phyloP scores from a whole-genome alignment of 2,329 filamentous ascomycete species.

The Escovopsis sp. region DNA sequence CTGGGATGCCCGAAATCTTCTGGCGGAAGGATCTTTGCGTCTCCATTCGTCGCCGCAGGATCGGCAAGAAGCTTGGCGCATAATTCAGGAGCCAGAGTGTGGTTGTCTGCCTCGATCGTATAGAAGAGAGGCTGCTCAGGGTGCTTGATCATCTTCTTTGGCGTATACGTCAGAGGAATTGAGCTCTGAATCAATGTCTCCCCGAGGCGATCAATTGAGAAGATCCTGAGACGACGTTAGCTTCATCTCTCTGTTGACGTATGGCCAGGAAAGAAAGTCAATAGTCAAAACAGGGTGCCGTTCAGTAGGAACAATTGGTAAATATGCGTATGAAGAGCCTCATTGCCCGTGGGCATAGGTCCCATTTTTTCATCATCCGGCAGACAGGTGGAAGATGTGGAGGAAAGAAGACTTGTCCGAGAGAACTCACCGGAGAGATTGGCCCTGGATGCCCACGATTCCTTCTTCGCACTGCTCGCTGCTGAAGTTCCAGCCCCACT shows the following conservation, averaged over 20 bases:
- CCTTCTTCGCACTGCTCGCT: slow-evolving; percentile 89
- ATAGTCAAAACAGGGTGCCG: slow-evolving; percentile 17
- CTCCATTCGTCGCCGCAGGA: slow-evolving; percentile 54
- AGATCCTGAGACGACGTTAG: slow-evolving; percentile 46
- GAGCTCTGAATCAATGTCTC: slow-evolving; percentile 79
- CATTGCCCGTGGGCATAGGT: slow-evolving; percentile 41
- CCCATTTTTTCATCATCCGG: slow-evolving; percentile 51
- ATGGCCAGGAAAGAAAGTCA: neutral
- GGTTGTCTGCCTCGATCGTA: slow-evolving; percentile 85
- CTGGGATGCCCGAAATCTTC: slow-evolving; percentile 82
- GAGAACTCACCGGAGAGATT: slow-evolving; percentile 60
- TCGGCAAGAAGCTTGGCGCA: slow-evolving; percentile 61
- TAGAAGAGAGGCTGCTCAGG: slow-evolving; percentile 85
- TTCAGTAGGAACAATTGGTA: slow-evolving; percentile 98
- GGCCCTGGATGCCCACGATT: slow-evolving; percentile 84
- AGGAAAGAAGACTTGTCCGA: slow-evolving; percentile 7
- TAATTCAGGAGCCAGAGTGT: slow-evolving; percentile 70
- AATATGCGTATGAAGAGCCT: slow-evolving; percentile 40
- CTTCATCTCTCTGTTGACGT: neutral
- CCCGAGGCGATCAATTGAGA: slow-evolving; percentile 74
- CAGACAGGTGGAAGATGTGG: slow-evolving; percentile 17
- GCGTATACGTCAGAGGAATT: slow-evolving; percentile 79
- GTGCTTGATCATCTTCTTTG: slow-evolving; percentile 73
- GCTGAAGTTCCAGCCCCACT: slow-evolving; percentile 94
- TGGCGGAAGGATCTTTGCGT: slow-evolving; percentile 54